Percentiles rank a stretch among this genome's conserved stretches.
phyloP scores from a whole-genome alignment of 306 rosid genomes.

The Oxytropis ochrocephala region DNA sequence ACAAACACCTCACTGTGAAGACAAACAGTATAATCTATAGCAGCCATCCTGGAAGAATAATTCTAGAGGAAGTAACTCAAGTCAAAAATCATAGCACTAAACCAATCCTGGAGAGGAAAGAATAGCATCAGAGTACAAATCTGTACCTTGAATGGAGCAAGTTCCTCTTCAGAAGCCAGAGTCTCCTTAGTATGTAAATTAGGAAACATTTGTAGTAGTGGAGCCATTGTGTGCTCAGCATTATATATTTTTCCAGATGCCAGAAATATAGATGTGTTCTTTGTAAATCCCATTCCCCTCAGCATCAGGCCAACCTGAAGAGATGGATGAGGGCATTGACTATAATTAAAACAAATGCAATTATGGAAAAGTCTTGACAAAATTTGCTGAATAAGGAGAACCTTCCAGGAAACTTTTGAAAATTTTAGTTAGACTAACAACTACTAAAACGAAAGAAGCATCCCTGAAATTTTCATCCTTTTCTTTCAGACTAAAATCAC shows the following conservation, averaged over 20 bases:
- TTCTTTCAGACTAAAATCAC: not conserved
- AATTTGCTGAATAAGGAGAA: not conserved
- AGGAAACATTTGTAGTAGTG: constrained; percentile 85
- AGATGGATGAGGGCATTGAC: constrained; percentile 23
- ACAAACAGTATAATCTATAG: constrained; percentile 95
- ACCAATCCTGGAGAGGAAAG: constrained; percentile 2
- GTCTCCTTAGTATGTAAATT: constrained; percentile 82
- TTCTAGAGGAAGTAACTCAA: constrained; percentile 48
- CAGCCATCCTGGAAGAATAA: constrained; percentile 99
- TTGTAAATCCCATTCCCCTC: constrained; percentile 92
- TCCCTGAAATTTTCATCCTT: constrained; percentile 7
- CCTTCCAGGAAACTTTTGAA: constrained; percentile 3
- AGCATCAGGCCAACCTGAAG: constrained; percentile 93
- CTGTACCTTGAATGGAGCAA: constrained; percentile 63
- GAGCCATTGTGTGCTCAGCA: constrained; percentile 79
- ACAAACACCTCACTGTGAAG: constrained; percentile 98
- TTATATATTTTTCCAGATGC: constrained; percentile 91
- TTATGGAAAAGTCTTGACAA: not conserved
- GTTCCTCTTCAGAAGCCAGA: constrained; percentile 77
- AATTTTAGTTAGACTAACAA: constrained; percentile 9
- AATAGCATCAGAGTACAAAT: constrained; percentile 13
- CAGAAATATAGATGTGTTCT: constrained; percentile 75
- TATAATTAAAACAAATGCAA: not conserved
- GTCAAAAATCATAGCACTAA: constrained; percentile 35
- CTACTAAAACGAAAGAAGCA: not conserved